Evolutionary conservation across 495 filamentous ascomycete species (phyloP).

Genomic region (Penicillium bialowiezense): DNA sequence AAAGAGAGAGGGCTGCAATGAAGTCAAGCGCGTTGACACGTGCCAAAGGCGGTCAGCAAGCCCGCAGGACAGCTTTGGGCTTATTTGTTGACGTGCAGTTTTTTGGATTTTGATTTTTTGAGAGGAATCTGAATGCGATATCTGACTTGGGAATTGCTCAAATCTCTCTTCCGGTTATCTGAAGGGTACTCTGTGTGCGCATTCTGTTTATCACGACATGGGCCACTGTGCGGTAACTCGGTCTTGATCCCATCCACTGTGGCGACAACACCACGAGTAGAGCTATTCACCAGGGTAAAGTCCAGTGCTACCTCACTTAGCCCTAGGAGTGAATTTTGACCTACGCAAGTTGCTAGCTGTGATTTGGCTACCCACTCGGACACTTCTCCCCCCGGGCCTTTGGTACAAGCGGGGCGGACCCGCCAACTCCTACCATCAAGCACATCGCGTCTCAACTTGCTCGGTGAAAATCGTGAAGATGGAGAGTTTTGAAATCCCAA

Average conservation of each 20-base stretch:
- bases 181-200: background rate
- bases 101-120: no score
- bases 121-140: background rate
- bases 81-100: background rate
- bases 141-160: background rate
- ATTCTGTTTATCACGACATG: background rate
- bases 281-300: no score
- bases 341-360: background rate
- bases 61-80: slow-evolving; percentile 1
- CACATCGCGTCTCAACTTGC: no score
- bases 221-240: background rate
- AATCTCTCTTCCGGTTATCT: background rate
- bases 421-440: no score
- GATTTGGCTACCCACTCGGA: background rate
- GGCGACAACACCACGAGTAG: background rate
- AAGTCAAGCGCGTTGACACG: slow-evolving; percentile 24
- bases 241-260: background rate
- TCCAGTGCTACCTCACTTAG: no score
- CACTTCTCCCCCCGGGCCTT: no score
- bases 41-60: slow-evolving; percentile 24
- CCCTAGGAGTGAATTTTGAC: no score
- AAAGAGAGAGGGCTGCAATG: slow-evolving; percentile 8
- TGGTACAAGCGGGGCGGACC: background rate
- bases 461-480: slow-evolving; percentile 10
- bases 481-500: slow-evolving; percentile 47